Evolutionary conservation across 805 yeast genomes (phyloP).

Genomic region (Suhomyces tanzawaensis): DNA sequence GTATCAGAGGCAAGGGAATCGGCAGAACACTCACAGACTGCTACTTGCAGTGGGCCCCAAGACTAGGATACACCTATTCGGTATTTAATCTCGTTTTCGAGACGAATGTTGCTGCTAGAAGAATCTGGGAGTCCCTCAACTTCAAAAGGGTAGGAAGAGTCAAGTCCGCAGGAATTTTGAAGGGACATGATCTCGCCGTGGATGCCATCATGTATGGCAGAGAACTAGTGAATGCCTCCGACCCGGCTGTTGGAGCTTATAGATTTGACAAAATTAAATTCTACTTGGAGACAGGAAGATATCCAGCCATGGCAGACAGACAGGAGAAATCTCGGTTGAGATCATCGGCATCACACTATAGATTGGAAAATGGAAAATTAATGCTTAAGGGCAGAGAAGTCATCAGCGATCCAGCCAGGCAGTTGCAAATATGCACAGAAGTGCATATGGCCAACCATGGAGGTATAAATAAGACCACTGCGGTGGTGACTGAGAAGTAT

Average conservation of each 20-base stretch:
- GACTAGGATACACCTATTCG: slow-evolving; percentile 80
- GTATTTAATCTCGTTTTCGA: slow-evolving; percentile 86
- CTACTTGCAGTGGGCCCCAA: slow-evolving; percentile 86
- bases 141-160: slow-evolving; percentile 79
- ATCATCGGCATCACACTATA: slow-evolving; percentile 74
- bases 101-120: slow-evolving; percentile 78
- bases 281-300: slow-evolving; percentile 79
- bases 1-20: slow-evolving; percentile 87
- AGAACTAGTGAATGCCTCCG: slow-evolving; percentile 59
- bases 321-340: slow-evolving; percentile 86
- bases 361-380: slow-evolving; percentile 66
- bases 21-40: slow-evolving; percentile 84
- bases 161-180: slow-evolving; percentile 84
- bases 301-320: slow-evolving; percentile 80
- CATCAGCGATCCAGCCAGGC: slow-evolving; percentile 71
- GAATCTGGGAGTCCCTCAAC: slow-evolving; percentile 71
- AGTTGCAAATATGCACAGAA: slow-evolving; percentile 68
- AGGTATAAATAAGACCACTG: slow-evolving; percentile 86
- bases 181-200: slow-evolving; percentile 80
- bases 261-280: slow-evolving; percentile 75
- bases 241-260: slow-evolving; percentile 49
- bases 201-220: slow-evolving; percentile 85
- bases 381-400: slow-evolving; percentile 80
- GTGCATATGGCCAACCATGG: slow-evolving; percentile 70
- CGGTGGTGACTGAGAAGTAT: slow-evolving; percentile 71